phyloP scores from a whole-genome alignment of 177 flowering plant species.

The Vitis hybrid region DNA sequence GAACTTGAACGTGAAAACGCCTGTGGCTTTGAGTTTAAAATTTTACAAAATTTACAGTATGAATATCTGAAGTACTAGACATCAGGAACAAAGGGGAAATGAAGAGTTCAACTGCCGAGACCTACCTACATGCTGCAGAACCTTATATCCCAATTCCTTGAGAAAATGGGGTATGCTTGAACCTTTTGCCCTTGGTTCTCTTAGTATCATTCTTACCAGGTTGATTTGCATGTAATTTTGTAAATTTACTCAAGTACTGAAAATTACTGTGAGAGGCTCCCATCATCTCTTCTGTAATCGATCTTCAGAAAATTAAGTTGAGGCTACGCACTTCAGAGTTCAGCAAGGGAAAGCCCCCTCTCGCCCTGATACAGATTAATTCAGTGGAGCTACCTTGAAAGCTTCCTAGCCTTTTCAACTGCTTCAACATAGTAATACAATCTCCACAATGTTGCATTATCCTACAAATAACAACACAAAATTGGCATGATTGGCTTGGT shows the following conservation, averaged over 20 bases:
- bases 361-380: no score
- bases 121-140: not conserved
- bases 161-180: not conserved
- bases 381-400: conserved; percentile 1
- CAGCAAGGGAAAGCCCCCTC: no score
- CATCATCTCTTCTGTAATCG: not conserved
- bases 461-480: conserved; percentile 29
- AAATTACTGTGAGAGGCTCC: not conserved
- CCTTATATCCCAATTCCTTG: not conserved
- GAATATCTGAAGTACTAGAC: not conserved
- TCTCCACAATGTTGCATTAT: conserved; percentile 64
- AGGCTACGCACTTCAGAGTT: no score
- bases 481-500: no score
- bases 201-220: not conserved
- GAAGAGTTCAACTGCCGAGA: not conserved
- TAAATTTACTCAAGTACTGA: not conserved
- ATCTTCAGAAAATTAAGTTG: no score
- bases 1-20: not conserved
- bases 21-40: not conserved
- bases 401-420: conserved; percentile 45
- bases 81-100: not conserved
- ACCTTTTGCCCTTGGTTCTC: conserved; percentile 1
- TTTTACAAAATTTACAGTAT: not conserved
- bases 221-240: not conserved
- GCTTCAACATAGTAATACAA: conserved; percentile 56